Conservation (phyloP, 192 early-diverging fungal genomes). For the Umbelopsis vinacea region DNA sequence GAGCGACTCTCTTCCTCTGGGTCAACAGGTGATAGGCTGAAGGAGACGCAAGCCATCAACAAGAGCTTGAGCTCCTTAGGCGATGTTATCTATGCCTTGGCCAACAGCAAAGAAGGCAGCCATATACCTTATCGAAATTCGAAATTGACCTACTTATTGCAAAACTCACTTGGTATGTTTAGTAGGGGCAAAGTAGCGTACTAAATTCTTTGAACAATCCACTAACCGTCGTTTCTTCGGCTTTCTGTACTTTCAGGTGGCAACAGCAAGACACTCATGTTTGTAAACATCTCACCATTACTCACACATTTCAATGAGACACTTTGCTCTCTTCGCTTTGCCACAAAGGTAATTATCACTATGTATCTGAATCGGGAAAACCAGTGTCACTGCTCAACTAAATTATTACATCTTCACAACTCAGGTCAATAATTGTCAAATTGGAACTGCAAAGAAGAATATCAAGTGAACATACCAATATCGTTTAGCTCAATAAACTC, state of each 20-base stretch:
- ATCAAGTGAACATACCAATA: slow-evolving; percentile 10
- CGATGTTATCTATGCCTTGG: slow-evolving; percentile 88
- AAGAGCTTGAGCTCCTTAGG: slow-evolving; percentile 88
- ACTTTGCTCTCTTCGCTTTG: slow-evolving; percentile 91
- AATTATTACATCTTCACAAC: not conserved
- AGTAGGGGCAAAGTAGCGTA: not conserved
- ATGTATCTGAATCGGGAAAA: not conserved
- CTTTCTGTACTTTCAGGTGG: slow-evolving; percentile 57
- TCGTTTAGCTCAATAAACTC: not conserved
- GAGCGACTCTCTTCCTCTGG: slow-evolving; percentile 85
- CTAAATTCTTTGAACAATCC: not conserved
- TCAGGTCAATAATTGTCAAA: slow-evolving; percentile 70
- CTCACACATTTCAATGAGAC: slow-evolving; percentile 81
- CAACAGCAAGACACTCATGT: slow-evolving; percentile 98
- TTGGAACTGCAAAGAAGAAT: slow-evolving; percentile 72
- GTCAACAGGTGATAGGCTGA: slow-evolving; percentile 84
- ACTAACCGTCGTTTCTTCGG: not conserved
- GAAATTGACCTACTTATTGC: slow-evolving; percentile 76
- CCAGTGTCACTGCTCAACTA: not conserved
- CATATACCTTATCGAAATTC: slow-evolving; percentile 96
- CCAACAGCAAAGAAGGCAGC: slow-evolving; percentile 63
- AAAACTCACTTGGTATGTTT: slow-evolving; percentile 61
- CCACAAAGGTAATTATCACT: slow-evolving; percentile 79
- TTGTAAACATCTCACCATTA: slow-evolving; percentile 94
- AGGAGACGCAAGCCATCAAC: slow-evolving; percentile 97